Percentiles rank a stretch among this genome's conserved stretches.
phyloP scores from a whole-genome alignment of 345 rosid genomes.

The Salix dunnii region DNA sequence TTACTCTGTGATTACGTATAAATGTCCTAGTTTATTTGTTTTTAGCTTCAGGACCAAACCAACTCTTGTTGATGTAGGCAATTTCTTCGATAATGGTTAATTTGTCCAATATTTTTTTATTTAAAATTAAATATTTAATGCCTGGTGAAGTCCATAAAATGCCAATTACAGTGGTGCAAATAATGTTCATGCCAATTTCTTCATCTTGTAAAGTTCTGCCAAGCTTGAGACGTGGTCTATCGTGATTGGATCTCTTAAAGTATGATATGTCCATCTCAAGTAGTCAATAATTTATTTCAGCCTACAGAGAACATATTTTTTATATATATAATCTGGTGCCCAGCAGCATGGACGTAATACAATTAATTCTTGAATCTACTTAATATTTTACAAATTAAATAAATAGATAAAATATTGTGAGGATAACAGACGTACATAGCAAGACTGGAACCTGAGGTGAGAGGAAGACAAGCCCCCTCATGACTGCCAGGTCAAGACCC shows the following conservation, averaged over 20 bases:
- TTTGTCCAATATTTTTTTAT: too few species aligned
- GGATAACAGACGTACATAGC: rapidly evolving
- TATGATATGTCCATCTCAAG: not conserved
- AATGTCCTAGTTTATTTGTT: too few species aligned
- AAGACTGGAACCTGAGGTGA: too few species aligned
- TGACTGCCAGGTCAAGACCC: too few species aligned
- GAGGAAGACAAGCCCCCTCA: too few species aligned
- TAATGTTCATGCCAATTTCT: not conserved
- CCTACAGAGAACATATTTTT: not conserved
- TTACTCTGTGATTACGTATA: too few species aligned
- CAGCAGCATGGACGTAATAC: too few species aligned
- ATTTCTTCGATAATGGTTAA: not conserved
- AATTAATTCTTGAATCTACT: rapidly evolving
- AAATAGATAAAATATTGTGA: rapidly evolving
- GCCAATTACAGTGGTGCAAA: not conserved
- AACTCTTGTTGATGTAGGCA: not conserved
- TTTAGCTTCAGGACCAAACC: not conserved
- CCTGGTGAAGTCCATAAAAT: not conserved
- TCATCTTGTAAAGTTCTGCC: not conserved
- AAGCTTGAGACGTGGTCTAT: not conserved
- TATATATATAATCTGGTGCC: too few species aligned
- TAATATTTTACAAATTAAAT: too few species aligned
- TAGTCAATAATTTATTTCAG: not conserved
- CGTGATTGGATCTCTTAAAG: not conserved
- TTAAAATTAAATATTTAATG: not conserved